Percentiles rank a stretch among this genome's conserved stretches.
phyloP scores from a whole-genome alignment of 78 protist species.

The Dictyostelium brefeldianum region DNA sequence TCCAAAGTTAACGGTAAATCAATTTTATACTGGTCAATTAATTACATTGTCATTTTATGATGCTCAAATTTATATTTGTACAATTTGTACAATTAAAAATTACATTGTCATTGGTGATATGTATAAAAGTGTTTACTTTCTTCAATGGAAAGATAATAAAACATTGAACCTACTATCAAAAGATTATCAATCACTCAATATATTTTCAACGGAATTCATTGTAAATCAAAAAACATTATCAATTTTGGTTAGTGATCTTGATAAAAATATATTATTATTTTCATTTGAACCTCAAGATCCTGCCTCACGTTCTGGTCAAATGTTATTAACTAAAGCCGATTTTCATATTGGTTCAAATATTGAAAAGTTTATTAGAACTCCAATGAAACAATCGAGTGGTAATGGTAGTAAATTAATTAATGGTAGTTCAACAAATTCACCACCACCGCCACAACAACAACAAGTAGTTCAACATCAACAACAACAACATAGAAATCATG shows the following conservation, averaged over 20 bases:
- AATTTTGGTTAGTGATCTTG: conserved; percentile 45
- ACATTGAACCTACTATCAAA: conserved; percentile 42
- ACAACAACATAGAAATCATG: no score
- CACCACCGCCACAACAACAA: no score
- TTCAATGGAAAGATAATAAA: conserved; percentile 71
- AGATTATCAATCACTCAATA: conserved; percentile 56
- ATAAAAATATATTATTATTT: conserved; percentile 54
- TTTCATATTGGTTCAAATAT: conserved; percentile 67
- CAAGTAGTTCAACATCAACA: no score
- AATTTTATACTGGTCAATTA: conserved; percentile 24
- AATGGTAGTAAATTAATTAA: no score
- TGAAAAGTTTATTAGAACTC: conserved; percentile 49
- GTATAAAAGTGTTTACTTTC: conserved; percentile 76
- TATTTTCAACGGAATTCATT: conserved; percentile 58
- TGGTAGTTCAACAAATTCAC: no score
- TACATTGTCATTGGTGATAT: conserved; percentile 73
- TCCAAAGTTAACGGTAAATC: conserved; percentile 65
- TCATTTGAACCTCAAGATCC: conserved; percentile 72
- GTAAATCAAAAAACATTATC: conserved; percentile 41
- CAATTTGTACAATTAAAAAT: conserved; percentile 65
- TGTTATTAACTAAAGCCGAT: conserved; percentile 53
- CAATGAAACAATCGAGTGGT: conserved; percentile 2
- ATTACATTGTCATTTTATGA: conserved; percentile 80
- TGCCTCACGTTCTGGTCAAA: conserved; percentile 39
- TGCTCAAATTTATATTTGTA: conserved; percentile 77